Evolutionary conservation across 2,329 filamentous ascomycete genomes (phyloP).

Genomic region (Alternaria consortialis): DNA sequence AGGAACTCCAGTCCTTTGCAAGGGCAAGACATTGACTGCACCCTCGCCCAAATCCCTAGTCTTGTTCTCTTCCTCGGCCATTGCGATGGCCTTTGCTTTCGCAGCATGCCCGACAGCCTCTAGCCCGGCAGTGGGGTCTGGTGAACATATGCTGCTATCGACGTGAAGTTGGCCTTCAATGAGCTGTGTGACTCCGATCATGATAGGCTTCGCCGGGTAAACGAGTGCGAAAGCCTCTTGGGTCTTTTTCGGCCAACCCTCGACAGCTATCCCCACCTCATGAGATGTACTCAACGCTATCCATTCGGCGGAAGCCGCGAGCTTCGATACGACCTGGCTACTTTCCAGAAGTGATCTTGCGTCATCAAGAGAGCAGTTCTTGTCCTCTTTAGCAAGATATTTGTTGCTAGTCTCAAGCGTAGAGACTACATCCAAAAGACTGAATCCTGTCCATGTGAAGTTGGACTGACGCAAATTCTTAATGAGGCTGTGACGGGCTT

Average conservation of each 20-base stretch:
- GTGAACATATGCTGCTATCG: constrained; percentile 44
- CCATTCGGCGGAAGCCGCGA: constrained; percentile 70
- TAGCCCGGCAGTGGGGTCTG: constrained; percentile 39
- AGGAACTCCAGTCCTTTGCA: constrained; percentile 53
- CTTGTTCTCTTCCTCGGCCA: constrained; percentile 33
- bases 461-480: constrained; percentile 82
- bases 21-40: constrained; percentile 1
- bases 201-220: constrained; percentile 56
- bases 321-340: constrained; percentile 69
- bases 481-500: constrained; percentile 72
- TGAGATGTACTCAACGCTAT: constrained; percentile 72
- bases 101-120: constrained; percentile 38
- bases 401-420: constrained; percentile 71
- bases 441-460: constrained; percentile 86
- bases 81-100: constrained; percentile 35
- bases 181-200: constrained; percentile 67
- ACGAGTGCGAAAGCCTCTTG: constrained; percentile 73
- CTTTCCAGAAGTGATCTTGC: constrained; percentile 68
- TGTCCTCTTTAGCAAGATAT: constrained; percentile 71
- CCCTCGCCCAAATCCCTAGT: constrained; percentile 18
- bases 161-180: constrained; percentile 66
- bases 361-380: constrained; percentile 70
- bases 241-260: constrained; percentile 70
- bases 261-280: constrained; percentile 79
- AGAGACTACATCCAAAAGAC: constrained; percentile 67